Conservation (phyloP, 352 stramenopile genomes). For the Thraustochytrium sp. region DNA sequence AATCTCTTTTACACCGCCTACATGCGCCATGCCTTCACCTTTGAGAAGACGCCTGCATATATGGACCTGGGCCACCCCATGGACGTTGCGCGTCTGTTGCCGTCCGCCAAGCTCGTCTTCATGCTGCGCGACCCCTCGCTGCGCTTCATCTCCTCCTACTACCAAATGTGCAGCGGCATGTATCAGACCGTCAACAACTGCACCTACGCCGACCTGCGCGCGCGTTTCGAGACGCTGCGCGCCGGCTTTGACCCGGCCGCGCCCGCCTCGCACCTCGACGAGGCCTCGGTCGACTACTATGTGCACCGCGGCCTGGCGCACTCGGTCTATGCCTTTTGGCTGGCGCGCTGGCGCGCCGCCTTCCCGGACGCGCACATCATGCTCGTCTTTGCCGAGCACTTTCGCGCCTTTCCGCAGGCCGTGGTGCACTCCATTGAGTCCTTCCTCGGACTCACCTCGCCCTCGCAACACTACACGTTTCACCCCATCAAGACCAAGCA, state of each 20-base stretch:
- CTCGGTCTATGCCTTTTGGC: neutral
- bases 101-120: slow-evolving; percentile 29
- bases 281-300: slow-evolving; percentile 6
- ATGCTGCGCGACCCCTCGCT: slow-evolving; percentile 33
- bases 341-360: neutral
- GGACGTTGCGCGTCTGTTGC: slow-evolving; percentile 14
- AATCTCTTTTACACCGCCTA: slow-evolving; percentile 24
- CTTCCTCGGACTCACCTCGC: neutral
- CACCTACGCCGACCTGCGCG: neutral
- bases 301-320: slow-evolving; percentile 18
- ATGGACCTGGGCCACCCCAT: slow-evolving; percentile 22
- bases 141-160: slow-evolving; percentile 40
- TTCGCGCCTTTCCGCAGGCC: neutral
- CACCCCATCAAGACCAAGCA: neutral
- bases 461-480: neutral
- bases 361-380: slow-evolving; percentile 31
- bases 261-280: neutral
- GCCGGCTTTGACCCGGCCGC: neutral
- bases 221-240: neutral
- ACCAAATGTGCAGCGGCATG: slow-evolving; percentile 39
- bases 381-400: slow-evolving; percentile 33
- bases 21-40: neutral
- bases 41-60: slow-evolving; percentile 47
- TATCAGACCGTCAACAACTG: slow-evolving; percentile 11
- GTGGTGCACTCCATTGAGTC: neutral